Conservation (phyloP, 495 filamentous ascomycete species). For the Daldinia vernicosa region DNA sequence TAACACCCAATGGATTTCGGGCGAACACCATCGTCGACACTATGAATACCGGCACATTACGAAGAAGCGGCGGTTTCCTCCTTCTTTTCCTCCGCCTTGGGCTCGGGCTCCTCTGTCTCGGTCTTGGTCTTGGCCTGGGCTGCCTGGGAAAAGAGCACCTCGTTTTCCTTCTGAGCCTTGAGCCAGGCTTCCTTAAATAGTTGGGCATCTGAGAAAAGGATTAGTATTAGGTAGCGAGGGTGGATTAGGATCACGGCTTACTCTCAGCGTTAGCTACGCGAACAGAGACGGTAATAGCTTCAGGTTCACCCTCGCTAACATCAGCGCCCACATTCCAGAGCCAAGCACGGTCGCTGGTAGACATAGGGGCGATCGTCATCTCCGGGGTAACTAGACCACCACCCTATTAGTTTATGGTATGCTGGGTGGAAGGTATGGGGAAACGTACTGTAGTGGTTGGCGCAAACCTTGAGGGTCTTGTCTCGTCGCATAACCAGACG, state of each 20-base stretch:
- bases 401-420: conserved; percentile 12
- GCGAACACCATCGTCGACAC: conserved; percentile 5
- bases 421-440: not conserved
- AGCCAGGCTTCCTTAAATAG: conserved; percentile 97
- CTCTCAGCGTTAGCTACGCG: conserved; percentile 98
- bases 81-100: conserved; percentile 44
- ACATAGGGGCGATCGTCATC: conserved; percentile 98
- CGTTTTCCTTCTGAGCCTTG: conserved; percentile 97
- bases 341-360: conserved; percentile 97
- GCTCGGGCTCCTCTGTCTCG: conserved; percentile 37
- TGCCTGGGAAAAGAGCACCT: conserved; percentile 74
- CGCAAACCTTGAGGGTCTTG: conserved; percentile 99
- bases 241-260: conserved; percentile 57
- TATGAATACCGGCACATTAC: conserved; percentile 20
- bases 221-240: conserved; percentile 4
- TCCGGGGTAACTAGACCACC: conserved; percentile 82
- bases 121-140: conserved; percentile 56
- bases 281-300: conserved; percentile 94
- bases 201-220: conserved; percentile 76
- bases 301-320: conserved; percentile 97
- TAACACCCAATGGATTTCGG: not conserved
- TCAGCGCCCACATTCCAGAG: conserved; percentile 99
- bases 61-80: conserved; percentile 40
- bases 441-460: conserved; percentile 96
- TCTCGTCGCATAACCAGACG: conserved; percentile 98